phyloP scores from a whole-genome alignment of 345 rosid species.

The Sisymbrium irio region DNA sequence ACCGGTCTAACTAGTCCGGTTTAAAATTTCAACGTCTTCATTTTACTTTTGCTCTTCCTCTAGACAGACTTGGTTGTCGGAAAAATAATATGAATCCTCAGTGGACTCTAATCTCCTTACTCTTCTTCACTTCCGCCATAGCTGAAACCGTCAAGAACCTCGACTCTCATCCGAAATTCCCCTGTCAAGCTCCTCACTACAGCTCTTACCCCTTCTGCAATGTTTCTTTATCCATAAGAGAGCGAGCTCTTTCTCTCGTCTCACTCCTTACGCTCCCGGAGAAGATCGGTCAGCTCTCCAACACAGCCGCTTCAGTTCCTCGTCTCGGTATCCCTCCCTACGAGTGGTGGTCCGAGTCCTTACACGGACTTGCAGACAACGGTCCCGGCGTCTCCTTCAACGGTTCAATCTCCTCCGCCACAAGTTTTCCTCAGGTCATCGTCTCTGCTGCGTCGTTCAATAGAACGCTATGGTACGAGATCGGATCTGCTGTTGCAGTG shows the following conservation, averaged over 20 bases:
- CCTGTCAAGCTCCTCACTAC: constrained; percentile 56
- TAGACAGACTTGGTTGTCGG: neutral
- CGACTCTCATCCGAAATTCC: constrained; percentile 39
- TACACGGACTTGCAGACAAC: constrained; percentile 82
- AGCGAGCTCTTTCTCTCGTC: constrained; percentile 65
- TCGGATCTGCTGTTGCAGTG: constrained; percentile 59
- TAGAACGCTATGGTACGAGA: constrained; percentile 70
- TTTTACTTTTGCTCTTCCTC: neutral
- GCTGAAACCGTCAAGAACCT: constrained; percentile 17
- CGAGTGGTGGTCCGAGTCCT: constrained; percentile 97
- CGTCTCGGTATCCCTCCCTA: constrained; percentile 81
- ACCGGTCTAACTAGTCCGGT: constrained; percentile 1
- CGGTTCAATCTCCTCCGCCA: constrained; percentile 65
- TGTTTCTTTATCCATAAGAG: constrained; percentile 45
- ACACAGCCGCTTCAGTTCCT: constrained; percentile 65
- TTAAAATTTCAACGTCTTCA: neutral
- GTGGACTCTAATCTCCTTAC: constrained; percentile 1
- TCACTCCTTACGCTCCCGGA: constrained; percentile 71
- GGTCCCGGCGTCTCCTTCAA: constrained; percentile 83
- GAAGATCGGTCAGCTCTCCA: constrained; percentile 64
- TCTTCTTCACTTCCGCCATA: constrained; percentile 32
- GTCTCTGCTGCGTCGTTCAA: constrained; percentile 71
- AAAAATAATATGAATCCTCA: constrained; percentile 17
- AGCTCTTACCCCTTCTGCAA: constrained; percentile 65
- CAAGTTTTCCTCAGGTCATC: constrained; percentile 86